Base-by-base conservation (phyloP, 306 rosid genomes). In the Glycyrrhiza uralensis region DNA sequence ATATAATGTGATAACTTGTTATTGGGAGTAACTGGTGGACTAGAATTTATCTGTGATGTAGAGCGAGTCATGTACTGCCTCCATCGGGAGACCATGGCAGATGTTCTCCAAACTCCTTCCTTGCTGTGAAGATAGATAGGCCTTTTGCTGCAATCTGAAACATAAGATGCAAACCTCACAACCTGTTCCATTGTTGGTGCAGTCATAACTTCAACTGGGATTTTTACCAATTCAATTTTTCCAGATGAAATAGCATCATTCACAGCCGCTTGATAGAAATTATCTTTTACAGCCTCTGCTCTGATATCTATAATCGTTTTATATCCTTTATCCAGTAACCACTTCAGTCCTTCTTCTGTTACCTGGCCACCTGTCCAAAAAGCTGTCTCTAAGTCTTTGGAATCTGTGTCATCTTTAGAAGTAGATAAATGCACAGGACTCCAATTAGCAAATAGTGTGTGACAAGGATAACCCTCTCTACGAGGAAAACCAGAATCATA, bases 81-180 rank as follows among this genome's bases (percentile, higher is more conserved):
- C 99, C 99, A 94, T 73, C 99, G 84, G 62, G 99, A 91, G 75
- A 94, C 85, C 99, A 94, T 91, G 79, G 96, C 92, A 65, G 95
- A 91, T 70, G 95, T 76, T 85, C 99, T 87, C 93, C 70, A 62
- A 54, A 81, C 76, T 54, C 99, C 99, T 84, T 94, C 99, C 80
- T 82, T 89, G 82, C 99, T 91, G 77, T 94, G 97, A 79, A 94
- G 95, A 88, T 91, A 94, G 66, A 94, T 76, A 30, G 89, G 95
- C 69, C 79, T 81, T 78, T 85, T 91, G 82, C 87, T 78, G 75
- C 65, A 14, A 80, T 94, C 91, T 15, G 91, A 85, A 74, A 88
- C 92, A 83, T 85, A 89, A 29, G 86, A 79, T 56, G 96, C 93
- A 78, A 94, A 86, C 75, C 76, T 84, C 76, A 85, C 87, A 54